A percentile compares a stretch with the other conserved stretches of the same genome.
Conservation (phyloP, 306 rosid genomes). For the Comarum palustre region DNA sequence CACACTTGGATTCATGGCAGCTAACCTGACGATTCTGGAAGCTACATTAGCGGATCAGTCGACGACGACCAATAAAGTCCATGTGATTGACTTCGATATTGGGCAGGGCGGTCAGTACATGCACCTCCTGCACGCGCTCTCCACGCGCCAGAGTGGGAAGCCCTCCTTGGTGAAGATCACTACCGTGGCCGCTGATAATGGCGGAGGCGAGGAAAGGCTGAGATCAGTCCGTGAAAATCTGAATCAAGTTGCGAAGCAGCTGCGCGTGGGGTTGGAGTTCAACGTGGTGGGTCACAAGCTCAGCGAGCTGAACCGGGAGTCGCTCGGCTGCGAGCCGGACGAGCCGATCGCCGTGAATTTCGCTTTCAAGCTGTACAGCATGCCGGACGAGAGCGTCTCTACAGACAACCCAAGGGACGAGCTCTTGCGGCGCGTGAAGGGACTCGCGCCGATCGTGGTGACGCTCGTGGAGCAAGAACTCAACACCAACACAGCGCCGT, state of each 20-base stretch:
- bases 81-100: slow-evolving; percentile 79
- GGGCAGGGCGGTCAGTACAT: slow-evolving; percentile 63
- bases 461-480: slow-evolving; percentile 74
- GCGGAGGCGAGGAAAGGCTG: slow-evolving; percentile 40
- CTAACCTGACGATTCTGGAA: slow-evolving; percentile 71
- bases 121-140: slow-evolving; percentile 46
- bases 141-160: slow-evolving; percentile 31
- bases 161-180: slow-evolving; percentile 40
- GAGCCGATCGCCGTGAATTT: slow-evolving; percentile 66
- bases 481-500: slow-evolving; percentile 85
- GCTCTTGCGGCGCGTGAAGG: slow-evolving; percentile 76
- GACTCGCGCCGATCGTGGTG: slow-evolving; percentile 58
- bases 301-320: slow-evolving; percentile 68
- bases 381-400: slow-evolving; percentile 90
- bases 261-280: slow-evolving; percentile 44
- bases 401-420: slow-evolving; percentile 86
- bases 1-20: slow-evolving; percentile 58
- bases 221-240: slow-evolving; percentile 34
- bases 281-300: slow-evolving; percentile 32
- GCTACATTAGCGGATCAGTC: slow-evolving; percentile 53
- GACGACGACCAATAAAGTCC: slow-evolving; percentile 34
- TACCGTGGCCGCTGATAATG: slow-evolving; percentile 40
- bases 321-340: slow-evolving; percentile 52
- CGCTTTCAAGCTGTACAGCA: slow-evolving; percentile 61
- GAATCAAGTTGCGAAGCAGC: slow-evolving; percentile 29